Evolutionary conservation across 371 early-diverging fungal species (phyloP).

Genomic region (Saksenaea vasiformis): DNA sequence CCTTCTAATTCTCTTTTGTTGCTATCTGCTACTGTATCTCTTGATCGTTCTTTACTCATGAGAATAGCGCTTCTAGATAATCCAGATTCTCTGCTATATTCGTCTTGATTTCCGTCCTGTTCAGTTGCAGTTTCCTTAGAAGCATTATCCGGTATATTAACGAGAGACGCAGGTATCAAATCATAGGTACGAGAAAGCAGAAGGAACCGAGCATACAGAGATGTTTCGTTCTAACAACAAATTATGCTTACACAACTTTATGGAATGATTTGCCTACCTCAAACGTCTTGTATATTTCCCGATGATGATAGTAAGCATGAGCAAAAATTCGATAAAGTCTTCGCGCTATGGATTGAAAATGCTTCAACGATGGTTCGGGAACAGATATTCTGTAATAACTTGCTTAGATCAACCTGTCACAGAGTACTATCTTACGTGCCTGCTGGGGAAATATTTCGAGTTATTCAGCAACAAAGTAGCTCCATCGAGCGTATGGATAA

Average conservation of each 20-base stretch:
- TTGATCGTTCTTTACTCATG: neutral
- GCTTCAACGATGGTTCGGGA: conserved; percentile 74
- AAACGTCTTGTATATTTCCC: conserved; percentile 82
- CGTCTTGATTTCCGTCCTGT: conserved; percentile 12
- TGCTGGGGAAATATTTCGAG: conserved; percentile 76
- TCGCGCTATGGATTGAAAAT: conserved; percentile 86
- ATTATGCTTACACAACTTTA: neutral
- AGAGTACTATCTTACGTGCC: conserved; percentile 31
- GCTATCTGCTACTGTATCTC: neutral
- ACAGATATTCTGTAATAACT: conserved; percentile 60
- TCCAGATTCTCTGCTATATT: neutral
- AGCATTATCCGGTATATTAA: conserved; percentile 62
- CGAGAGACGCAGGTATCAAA: conserved; percentile 62
- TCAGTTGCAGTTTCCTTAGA: neutral
- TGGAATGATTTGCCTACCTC: conserved; percentile 58
- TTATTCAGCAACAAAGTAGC: conserved; percentile 82
- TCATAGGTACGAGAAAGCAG: conserved; percentile 65
- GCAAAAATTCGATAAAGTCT: conserved; percentile 95
- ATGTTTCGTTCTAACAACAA: conserved; percentile 62
- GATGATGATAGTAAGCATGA: conserved; percentile 92
- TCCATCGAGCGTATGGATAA: conserved; percentile 90
- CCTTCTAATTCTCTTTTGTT: neutral
- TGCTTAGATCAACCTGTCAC: neutral
- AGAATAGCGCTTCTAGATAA: neutral
- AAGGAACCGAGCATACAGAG: conserved; percentile 80